A percentile compares a stretch with the other conserved stretches of the same genome.
phyloP scores from a whole-genome alignment of 2,329 filamentous ascomycete genomes.

The Penicillium corylophilum region DNA sequence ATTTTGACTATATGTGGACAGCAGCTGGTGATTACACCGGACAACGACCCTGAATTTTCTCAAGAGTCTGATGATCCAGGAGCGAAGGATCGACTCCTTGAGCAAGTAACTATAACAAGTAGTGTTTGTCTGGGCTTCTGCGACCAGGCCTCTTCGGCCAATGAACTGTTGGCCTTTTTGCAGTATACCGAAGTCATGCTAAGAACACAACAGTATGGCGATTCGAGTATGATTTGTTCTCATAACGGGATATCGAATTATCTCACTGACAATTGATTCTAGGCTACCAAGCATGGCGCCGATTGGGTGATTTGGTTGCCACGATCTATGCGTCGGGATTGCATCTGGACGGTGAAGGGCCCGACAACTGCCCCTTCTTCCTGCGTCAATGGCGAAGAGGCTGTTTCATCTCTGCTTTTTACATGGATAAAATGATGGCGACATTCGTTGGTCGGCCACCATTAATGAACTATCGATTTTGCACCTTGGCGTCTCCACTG shows the following conservation, averaged over 20 bases:
- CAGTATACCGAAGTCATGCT: conserved; percentile 36
- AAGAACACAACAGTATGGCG: conserved; percentile 35
- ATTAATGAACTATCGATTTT: conserved; percentile 46
- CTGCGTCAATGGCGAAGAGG: conserved; percentile 42
- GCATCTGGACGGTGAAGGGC: conserved; percentile 42
- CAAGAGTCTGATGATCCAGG: conserved; percentile 17
- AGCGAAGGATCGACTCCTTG: conserved; percentile 30
- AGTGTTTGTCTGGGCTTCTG: conserved; percentile 34
- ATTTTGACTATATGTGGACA: conserved; percentile 42
- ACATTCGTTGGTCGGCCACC: conserved; percentile 54
- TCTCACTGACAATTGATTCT: background rate
- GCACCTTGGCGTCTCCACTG: conserved; percentile 39
- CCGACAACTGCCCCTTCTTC: conserved; percentile 37
- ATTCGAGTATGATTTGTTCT: conserved; percentile 33
- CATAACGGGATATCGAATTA: background rate
- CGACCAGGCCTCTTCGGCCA: conserved; percentile 33
- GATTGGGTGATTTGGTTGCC: conserved; percentile 47
- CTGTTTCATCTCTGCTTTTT: conserved; percentile 46
- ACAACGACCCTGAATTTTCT: conserved; percentile 31
- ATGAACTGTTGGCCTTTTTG: conserved; percentile 36
- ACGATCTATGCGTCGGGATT: conserved; percentile 51
- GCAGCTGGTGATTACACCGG: conserved; percentile 32
- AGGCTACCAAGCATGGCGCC: conserved; percentile 51
- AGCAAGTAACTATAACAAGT: conserved; percentile 35
- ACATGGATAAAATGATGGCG: conserved; percentile 49